Evolutionary conservation across 495 filamentous ascomycete genomes (phyloP).

Genomic region (Wilcoxina mikolae): DNA sequence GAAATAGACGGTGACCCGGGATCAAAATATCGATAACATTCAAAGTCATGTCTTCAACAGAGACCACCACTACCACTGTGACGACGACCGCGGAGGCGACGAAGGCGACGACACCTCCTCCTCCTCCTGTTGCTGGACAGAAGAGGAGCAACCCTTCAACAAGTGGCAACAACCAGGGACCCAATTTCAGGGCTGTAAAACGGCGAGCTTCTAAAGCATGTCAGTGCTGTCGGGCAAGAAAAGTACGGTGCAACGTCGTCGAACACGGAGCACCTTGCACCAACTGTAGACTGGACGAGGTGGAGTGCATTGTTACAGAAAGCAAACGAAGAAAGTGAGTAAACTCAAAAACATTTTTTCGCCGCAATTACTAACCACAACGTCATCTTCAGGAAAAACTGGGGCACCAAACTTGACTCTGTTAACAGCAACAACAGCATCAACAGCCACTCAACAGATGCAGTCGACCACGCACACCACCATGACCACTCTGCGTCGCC

Average conservation of each 20-base stretch:
- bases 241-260: slow-evolving; percentile 89
- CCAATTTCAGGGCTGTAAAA: slow-evolving; percentile 47
- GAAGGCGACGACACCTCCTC: neutral
- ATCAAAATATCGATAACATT: neutral
- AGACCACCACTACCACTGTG: neutral
- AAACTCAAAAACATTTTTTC: neutral
- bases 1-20: neutral
- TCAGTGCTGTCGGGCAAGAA: slow-evolving; percentile 69
- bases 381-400: slow-evolving; percentile 23
- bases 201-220: slow-evolving; percentile 76
- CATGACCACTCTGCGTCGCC: slow-evolving; percentile 18
- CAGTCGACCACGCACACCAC: slow-evolving; percentile 6
- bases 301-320: slow-evolving; percentile 77
- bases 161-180: neutral
- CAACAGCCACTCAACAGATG: neutral
- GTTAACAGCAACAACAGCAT: neutral
- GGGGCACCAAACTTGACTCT: slow-evolving; percentile 26
- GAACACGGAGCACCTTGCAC: slow-evolving; percentile 75
- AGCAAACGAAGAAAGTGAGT: slow-evolving; percentile 80
- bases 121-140: slow-evolving; percentile 9
- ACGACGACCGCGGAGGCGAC: neutral
- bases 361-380: neutral
- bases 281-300: slow-evolving; percentile 77
- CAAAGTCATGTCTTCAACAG: neutral
- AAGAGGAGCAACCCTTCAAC: slow-evolving; percentile 20